Base-by-base conservation (phyloP, 2,329 filamentous ascomycete species). In the Diaporthe sp. region DNA sequence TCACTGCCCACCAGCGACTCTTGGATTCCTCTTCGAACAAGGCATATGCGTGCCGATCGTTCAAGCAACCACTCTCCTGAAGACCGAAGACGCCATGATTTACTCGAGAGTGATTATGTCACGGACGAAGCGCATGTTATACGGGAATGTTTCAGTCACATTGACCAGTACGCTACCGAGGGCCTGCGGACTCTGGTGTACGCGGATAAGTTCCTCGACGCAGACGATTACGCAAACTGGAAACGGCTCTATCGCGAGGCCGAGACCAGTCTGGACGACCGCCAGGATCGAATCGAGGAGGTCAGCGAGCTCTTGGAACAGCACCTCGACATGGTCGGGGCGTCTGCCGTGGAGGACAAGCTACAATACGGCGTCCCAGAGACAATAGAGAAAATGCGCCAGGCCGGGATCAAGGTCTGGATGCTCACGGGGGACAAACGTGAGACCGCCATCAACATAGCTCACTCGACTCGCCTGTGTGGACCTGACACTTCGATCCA, bases 391-490 rank as follows among this genome's bases (percentile, higher is more conserved):
- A 94, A 94, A 81, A 87, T 97, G 4, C 90, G 94, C 75, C 89
- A 94, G 42, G 95, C 94, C 22, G 95, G 95, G 76, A 96, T 97
- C 83, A 96, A 95, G 82, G 91, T 97, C 75, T 97, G 95, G 95
- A 97, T 97, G 95, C 86, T 97, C 71, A 97, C 95, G 2, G 95
- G 95, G 30, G 95, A 97, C 81, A 96, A 96, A 82, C 90, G 94
- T 35, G 94, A 97, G 83, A 97, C 94, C 0, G 94, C 94, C 52
- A 95, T 97, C 84, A 97, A 96, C 78, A 95, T 96, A 78, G 94
- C 94, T 0, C 93, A 97, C 80, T 96, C 95, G 0, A 88, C 88
- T 12, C 85, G 88, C 12, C 85, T 90, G 8, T 96, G 94, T 80
- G 91, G 92, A 33, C 88, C 96, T 10, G 94, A 93, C 61, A 97